Percentiles rank a stretch among this genome's conserved stretches.
Conservation (phyloP, 352 stramenopile genomes). For the Pythium scleroteichum region DNA sequence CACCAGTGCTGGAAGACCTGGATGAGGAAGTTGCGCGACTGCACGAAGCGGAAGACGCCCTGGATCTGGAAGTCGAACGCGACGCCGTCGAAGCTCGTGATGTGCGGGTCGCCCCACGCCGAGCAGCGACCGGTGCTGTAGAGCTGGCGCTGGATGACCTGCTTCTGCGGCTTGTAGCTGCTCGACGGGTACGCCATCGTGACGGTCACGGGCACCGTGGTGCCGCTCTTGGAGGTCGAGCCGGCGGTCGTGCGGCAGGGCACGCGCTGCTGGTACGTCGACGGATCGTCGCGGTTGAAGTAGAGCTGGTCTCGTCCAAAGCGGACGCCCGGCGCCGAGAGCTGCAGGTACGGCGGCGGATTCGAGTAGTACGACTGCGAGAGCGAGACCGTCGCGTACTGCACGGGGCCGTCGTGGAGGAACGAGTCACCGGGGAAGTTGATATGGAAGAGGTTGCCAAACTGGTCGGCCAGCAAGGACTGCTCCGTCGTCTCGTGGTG, state of each 20-base stretch:
- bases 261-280: conserved; percentile 10
- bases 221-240: not conserved
- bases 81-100: conserved; percentile 31
- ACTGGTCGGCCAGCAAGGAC: not conserved
- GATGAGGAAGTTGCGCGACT: conserved; percentile 23
- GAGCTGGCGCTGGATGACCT: conserved; percentile 23
- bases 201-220: conserved; percentile 2
- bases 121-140: conserved; percentile 14
- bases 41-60: conserved; percentile 28
- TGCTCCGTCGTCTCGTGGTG: too few species aligned
- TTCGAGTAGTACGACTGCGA: not conserved
- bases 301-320: conserved; percentile 2
- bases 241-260: conserved; percentile 8
- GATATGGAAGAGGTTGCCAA: not conserved
- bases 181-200: not conserved
- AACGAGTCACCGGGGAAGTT: not conserved
- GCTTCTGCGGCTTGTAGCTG: conserved; percentile 5
- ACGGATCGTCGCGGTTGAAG: conserved; percentile 11
- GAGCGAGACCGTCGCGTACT: not conserved
- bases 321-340: conserved; percentile 5
- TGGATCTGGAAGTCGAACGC: conserved; percentile 29
- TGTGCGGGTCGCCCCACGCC: conserved; percentile 31
- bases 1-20: conserved; percentile 37
- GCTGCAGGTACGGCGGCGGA: conserved; percentile 6
- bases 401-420: conserved; percentile 12